Conservation (phyloP, 306 rosid genomes). For the Rosa persica region DNA sequence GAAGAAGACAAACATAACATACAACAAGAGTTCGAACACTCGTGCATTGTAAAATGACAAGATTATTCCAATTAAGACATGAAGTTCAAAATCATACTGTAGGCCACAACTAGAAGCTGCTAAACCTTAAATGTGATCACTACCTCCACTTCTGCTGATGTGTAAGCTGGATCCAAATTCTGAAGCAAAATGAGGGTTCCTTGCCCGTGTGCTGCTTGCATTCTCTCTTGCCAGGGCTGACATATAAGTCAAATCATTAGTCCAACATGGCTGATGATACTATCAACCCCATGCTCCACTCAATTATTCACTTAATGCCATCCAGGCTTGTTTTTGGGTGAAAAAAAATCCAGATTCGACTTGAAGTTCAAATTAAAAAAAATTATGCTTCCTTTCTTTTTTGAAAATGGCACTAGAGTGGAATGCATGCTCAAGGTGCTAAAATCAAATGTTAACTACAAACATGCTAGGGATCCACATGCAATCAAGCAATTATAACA, state of each 20-base stretch:
- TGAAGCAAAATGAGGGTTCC: slow-evolving; percentile 71
- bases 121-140: slow-evolving; percentile 20
- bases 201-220: slow-evolving; percentile 60
- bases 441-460: slow-evolving; percentile 5
- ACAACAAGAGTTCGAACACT: not conserved
- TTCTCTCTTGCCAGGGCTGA: slow-evolving; percentile 84
- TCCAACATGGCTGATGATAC: slow-evolving; percentile 5
- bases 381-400: not conserved
- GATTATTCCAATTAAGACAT: slow-evolving; percentile 10
- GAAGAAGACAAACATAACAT: not conserved
- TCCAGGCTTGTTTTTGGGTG: not conserved
- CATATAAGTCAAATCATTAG: slow-evolving; percentile 28
- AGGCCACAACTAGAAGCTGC: not conserved
- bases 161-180: slow-evolving; percentile 76
- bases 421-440: not conserved
- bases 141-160: slow-evolving; percentile 85
- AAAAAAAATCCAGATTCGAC: not conserved
- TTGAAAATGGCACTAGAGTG: not conserved
- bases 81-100: slow-evolving; percentile 1
- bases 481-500: slow-evolving; percentile 9
- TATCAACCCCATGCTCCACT: slow-evolving; percentile 7
- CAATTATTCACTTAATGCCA: not conserved
- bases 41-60: not conserved
- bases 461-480: not conserved
- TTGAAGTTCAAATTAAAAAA: not conserved